Evolutionary conservation across 2,329 filamentous ascomycete genomes (phyloP).

Genomic region (Plectosphaerella plurivora): DNA sequence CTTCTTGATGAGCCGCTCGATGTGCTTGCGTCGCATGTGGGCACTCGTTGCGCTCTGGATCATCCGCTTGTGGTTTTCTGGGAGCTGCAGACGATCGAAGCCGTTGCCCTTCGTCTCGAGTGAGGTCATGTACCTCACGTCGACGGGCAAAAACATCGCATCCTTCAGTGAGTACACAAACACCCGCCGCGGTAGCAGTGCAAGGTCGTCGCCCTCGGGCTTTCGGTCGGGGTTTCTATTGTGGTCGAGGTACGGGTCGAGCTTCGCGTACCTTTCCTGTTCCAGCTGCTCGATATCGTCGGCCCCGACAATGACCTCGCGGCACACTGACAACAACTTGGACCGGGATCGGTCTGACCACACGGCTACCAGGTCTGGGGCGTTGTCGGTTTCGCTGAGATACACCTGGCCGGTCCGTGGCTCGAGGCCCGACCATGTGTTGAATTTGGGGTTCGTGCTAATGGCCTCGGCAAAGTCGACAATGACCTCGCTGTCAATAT

Average conservation of each 20-base stretch:
- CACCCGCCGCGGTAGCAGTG: not conserved
- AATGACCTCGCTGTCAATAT: not conserved
- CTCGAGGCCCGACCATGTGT: not conserved
- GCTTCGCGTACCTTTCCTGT: not conserved
- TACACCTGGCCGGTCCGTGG: not conserved
- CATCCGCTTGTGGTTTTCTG: not conserved
- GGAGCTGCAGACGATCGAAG: not conserved
- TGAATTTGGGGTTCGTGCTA: not conserved
- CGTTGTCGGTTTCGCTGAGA: not conserved
- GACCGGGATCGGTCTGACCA: not conserved
- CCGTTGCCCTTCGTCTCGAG: not conserved
- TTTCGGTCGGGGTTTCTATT: not conserved
- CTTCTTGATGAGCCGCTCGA: not conserved
- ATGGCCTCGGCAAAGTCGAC: not conserved
- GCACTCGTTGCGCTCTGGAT: not conserved
- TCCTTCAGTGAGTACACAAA: not conserved
- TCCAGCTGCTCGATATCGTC: not conserved
- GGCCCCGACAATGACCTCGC: not conserved
- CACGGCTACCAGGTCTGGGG: not conserved
- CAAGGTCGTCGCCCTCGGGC: not conserved
- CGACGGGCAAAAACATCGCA: not conserved
- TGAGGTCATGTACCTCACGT: not conserved
- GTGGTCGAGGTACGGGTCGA: not conserved
- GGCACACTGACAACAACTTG: not conserved
- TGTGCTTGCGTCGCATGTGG: not conserved